Base-by-base conservation (phyloP, 768 basidiomycete genomes). In the Boletus tomentosulus region DNA sequence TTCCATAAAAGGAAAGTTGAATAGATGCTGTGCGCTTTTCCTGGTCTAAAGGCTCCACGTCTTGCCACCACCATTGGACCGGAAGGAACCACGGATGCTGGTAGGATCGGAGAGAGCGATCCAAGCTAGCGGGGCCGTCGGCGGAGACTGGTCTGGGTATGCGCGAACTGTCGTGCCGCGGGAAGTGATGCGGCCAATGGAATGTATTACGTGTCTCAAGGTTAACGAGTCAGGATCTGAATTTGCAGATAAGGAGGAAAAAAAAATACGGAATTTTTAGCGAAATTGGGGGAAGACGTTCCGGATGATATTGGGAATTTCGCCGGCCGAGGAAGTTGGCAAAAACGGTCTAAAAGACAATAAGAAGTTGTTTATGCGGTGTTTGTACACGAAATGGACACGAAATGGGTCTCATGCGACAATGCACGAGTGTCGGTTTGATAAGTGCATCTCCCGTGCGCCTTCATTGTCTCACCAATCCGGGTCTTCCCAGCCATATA, bases 281-380 rank as follows among this genome's bases (percentile, higher is more conserved):
- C 58, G 64, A 60, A 59, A 57, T 44, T 63, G 53, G 45, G 51
- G 50, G 48, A 35, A 60, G 57, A 62, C 57, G 60, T 53, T 24
- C 50, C 55, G 53, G 46, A 52, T 46, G 46, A 53, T 57, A 53
- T 56, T 62, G 70, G 72, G 76, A 69, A 71, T 53, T 49, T 66
- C 59, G 57, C 74, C 71, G 67, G 65, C 67, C 62, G 69, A 63
- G 50, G 53, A 63, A 69, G 54, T 35, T 46, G 41, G 53, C 67
- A 12, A 57, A 67, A 57, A 53, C 19, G 69, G 67, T 49, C 48
- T 63, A 66, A 66, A 72, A 73, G 71, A 80, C 78, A 80, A 80
- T 80, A 80, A 69, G 67, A 63, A 46, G 33, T 48, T 71, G 70
- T 71, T 77, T 78, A 73, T 67, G 46, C 69, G 51, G 62, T 69